These are phyloP conservation scores for Fistulinella prunicolor DNA, from an alignment of 768 basidiomycete genomes.

Conservation along the genomic window DNA sequence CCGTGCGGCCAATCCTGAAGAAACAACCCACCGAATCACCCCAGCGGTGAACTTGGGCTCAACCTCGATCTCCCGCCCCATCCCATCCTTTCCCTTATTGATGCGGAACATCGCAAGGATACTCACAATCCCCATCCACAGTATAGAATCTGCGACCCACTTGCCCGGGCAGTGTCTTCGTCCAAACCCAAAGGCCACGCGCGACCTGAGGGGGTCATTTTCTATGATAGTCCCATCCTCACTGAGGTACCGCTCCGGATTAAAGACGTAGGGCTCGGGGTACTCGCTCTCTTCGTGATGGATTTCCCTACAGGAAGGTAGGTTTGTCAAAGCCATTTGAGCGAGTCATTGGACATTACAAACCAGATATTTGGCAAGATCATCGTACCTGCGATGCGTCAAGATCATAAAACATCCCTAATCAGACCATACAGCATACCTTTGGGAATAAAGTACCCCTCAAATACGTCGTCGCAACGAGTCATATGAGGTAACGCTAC, in stretches of 20 bases:
- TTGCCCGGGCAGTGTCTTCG: slow-evolving; percentile 32
- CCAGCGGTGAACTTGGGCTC: slow-evolving; percentile 31
- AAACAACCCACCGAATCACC: slow-evolving; percentile 30
- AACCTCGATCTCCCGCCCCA: slow-evolving; percentile 24
- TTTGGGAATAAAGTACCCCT: slow-evolving; percentile 39
- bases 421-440: slow-evolving; percentile 21
- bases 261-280: slow-evolving; percentile 22
- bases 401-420: neutral
- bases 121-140: slow-evolving; percentile 31
- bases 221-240: slow-evolving; percentile 24
- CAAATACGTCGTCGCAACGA: slow-evolving; percentile 41
- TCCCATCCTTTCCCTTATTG: slow-evolving; percentile 20
- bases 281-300: slow-evolving; percentile 32
- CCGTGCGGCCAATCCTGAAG: slow-evolving; percentile 5
- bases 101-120: slow-evolving; percentile 26
- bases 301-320: slow-evolving; percentile 21
- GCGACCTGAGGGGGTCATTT: slow-evolving; percentile 25
- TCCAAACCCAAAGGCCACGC: slow-evolving; percentile 30
- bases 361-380: slow-evolving; percentile 30
- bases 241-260: slow-evolving; percentile 25
- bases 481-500: slow-evolving; percentile 30
- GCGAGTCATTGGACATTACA: slow-evolving; percentile 2
- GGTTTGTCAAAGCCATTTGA: neutral
- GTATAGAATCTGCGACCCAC: slow-evolving; percentile 30
- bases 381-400: slow-evolving; percentile 21